Conservation (phyloP, 2,329 filamentous ascomycete species). For the Nemania sp. region DNA sequence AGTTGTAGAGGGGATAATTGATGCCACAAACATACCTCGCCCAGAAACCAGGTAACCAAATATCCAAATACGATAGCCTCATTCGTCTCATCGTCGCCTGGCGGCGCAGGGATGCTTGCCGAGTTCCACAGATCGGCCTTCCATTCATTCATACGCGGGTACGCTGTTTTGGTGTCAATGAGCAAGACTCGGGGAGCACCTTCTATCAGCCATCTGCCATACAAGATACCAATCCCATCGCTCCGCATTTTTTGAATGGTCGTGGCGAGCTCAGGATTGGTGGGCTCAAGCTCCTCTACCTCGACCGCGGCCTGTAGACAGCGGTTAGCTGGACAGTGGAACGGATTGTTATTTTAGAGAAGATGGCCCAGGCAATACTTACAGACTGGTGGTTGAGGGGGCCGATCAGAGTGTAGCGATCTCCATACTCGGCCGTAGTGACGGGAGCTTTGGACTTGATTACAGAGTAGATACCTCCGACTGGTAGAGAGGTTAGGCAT, state of each 20-base stretch:
- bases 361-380: conserved; percentile 53
- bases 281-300: conserved; percentile 91
- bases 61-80: conserved; percentile 98
- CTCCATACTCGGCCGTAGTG: conserved; percentile 98
- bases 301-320: conserved; percentile 85
- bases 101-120: conserved; percentile 92
- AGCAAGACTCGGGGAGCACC: conserved; percentile 93
- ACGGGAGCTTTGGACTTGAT: conserved; percentile 99
- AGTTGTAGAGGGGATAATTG: neutral
- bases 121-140: conserved; percentile 95
- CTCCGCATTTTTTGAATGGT: conserved; percentile 95
- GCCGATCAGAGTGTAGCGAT: conserved; percentile 93
- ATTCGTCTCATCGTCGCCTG: conserved; percentile 93
- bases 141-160: conserved; percentile 94
- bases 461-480: conserved; percentile 98
- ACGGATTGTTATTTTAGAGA: neutral
- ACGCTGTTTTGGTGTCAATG: conserved; percentile 94
- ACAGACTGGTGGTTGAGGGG: conserved; percentile 93
- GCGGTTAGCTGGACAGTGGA: conserved; percentile 13
- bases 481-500: conserved; percentile 59
- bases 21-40: conserved; percentile 75
- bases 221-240: conserved; percentile 88
- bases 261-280: conserved; percentile 79
- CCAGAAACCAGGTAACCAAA: conserved; percentile 96
- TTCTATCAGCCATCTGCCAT: conserved; percentile 97